These are phyloP conservation scores for Saprolegnia diclina DNA, from an alignment of 352 stramenopile genomes.

Conservation along the genomic window DNA sequence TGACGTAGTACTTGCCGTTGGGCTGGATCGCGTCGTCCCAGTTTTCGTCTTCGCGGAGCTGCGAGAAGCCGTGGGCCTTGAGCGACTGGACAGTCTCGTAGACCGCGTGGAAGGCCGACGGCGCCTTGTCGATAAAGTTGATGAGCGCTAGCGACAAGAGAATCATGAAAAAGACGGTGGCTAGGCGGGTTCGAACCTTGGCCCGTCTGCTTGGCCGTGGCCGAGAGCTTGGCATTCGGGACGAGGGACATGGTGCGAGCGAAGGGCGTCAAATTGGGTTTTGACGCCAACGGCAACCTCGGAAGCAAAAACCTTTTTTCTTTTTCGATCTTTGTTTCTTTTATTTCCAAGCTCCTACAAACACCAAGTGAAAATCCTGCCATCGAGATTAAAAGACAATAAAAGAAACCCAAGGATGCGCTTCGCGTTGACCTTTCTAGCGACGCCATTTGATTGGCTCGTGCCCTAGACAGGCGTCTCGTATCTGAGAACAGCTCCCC, in stretches of 20 bases:
- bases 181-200: constrained; percentile 6
- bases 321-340: not conserved
- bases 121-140: constrained; percentile 91
- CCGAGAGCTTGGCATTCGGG: constrained; percentile 6
- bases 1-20: constrained; percentile 97
- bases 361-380: not conserved
- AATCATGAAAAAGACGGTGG: not conserved
- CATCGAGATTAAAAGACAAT: too few species aligned
- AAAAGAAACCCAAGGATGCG: too few species aligned
- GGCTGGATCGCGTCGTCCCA: constrained; percentile 53
- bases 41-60: constrained; percentile 83
- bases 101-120: constrained; percentile 93
- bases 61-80: constrained; percentile 84
- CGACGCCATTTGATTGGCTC: too few species aligned
- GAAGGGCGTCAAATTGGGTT: not conserved
- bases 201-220: constrained; percentile 21
- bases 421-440: too few species aligned
- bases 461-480: too few species aligned
- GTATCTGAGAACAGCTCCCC: too few species aligned
- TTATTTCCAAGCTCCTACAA: not conserved
- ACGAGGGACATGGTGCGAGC: constrained; percentile 9
- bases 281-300: not conserved
- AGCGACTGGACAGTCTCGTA: constrained; percentile 78
- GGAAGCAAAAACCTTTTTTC: not conserved
- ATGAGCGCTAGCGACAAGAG: constrained; percentile 53